A percentile compares a stretch with the other conserved stretches of the same genome.
These are phyloP conservation scores for Marasmius oreades DNA, from an alignment of 1,284 basidiomycete genomes.

Conservation along the genomic window DNA sequence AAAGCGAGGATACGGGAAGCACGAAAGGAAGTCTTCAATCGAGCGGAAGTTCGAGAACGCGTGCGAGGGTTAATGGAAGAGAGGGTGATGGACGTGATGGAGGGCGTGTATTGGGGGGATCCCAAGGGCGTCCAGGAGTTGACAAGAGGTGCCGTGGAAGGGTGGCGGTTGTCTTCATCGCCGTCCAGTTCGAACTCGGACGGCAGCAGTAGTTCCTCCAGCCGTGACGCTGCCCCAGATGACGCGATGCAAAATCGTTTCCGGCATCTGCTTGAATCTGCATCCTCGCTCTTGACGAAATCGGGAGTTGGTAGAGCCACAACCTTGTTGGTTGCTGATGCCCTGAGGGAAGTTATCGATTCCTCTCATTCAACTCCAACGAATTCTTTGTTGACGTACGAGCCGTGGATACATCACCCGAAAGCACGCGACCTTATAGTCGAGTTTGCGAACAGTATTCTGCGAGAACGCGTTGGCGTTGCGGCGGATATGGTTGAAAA, in stretches of 20 bases:
- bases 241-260: slow-evolving; percentile 86
- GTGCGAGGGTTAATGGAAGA: slow-evolving; percentile 94
- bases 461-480: slow-evolving; percentile 88
- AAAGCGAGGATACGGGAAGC: slow-evolving; percentile 91
- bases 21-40: slow-evolving; percentile 75
- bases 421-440: slow-evolving; percentile 85
- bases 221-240: slow-evolving; percentile 51
- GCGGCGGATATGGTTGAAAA: slow-evolving; percentile 99
- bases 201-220: slow-evolving; percentile 41
- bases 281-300: slow-evolving; percentile 90
- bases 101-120: slow-evolving; percentile 97
- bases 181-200: background rate
- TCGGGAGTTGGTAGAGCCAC: slow-evolving; percentile 94
- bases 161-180: background rate
- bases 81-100: slow-evolving; percentile 94
- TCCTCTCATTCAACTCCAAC: background rate
- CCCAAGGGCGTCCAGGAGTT: slow-evolving; percentile 75
- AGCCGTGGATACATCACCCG: slow-evolving; percentile 93
- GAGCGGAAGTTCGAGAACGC: slow-evolving; percentile 84
- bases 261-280: slow-evolving; percentile 94
- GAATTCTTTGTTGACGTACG: slow-evolving; percentile 71
- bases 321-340: slow-evolving; percentile 94
- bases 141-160: background rate
- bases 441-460: slow-evolving; percentile 88
- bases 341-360: slow-evolving; percentile 87